phyloP scores from a whole-genome alignment of 208 protist species.

The Acanthamoeba culbertsoni region DNA sequence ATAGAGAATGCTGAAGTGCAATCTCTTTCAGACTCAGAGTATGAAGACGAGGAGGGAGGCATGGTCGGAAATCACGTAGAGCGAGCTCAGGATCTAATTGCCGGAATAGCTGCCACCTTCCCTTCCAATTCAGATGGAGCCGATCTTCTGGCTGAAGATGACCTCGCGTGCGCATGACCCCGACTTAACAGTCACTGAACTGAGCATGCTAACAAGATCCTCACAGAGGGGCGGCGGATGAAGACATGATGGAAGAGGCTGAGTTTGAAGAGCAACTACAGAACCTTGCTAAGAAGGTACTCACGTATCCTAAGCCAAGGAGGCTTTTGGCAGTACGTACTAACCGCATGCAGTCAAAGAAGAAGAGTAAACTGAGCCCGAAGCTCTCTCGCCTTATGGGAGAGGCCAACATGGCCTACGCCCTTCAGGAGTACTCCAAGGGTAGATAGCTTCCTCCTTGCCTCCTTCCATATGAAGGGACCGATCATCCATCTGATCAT shows the following conservation, averaged over 20 bases:
- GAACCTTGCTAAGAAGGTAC: neutral
- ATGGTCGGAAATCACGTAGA: neutral
- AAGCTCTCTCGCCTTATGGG: slow-evolving; percentile 62
- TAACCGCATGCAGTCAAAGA: neutral
- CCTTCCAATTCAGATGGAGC: neutral
- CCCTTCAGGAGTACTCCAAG: slow-evolving; percentile 13
- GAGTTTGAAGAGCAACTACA: slow-evolving; percentile 47
- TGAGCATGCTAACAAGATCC: neutral
- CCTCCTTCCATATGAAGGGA: no score
- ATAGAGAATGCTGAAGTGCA: neutral
- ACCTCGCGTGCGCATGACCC: neutral
- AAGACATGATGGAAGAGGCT: neutral
- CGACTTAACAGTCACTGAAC: neutral
- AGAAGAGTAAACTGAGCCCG: slow-evolving; percentile 61
- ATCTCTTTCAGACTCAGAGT: neutral
- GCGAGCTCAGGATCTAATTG: neutral
- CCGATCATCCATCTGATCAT: no score
- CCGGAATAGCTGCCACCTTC: neutral
- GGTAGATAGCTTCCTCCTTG: neutral
- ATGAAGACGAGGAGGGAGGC: neutral
- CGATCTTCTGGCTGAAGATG: neutral
- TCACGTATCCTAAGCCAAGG: neutral
- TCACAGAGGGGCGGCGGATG: neutral
- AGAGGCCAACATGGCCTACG: slow-evolving; percentile 66
- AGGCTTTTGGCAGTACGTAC: neutral